Percentiles rank a stretch among this genome's conserved stretches.
These are phyloP conservation scores for Didymella arachidicola DNA, from an alignment of 2,329 filamentous ascomycete genomes.

Conservation along the genomic window DNA sequence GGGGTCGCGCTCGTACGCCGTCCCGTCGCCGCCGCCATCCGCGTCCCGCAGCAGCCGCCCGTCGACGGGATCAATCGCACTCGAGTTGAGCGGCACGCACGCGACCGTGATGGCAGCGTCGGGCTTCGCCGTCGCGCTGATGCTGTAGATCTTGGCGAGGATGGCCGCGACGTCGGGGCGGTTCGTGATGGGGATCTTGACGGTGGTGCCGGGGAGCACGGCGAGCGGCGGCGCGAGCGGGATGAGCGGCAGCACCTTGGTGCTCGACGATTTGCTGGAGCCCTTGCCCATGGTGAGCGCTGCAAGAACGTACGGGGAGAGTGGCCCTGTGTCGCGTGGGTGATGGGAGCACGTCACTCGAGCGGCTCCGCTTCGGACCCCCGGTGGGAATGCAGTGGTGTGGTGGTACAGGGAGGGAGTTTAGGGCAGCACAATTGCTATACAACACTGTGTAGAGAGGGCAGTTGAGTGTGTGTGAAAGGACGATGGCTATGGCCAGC, in stretches of 20 bases:
- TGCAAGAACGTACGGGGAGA: background rate
- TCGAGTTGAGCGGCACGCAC: slow-evolving; percentile 84
- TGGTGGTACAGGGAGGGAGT: slow-evolving; percentile 7
- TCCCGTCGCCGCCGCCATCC: slow-evolving; percentile 50
- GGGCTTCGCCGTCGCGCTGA: slow-evolving; percentile 69
- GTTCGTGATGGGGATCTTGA: slow-evolving; percentile 82
- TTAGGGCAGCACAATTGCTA: background rate
- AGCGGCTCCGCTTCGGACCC: slow-evolving; percentile 20
- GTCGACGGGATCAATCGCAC: slow-evolving; percentile 70
- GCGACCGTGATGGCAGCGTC: slow-evolving; percentile 78
- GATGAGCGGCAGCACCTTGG: slow-evolving; percentile 72
- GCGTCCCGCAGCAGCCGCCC: slow-evolving; percentile 76
- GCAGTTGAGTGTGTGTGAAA: background rate
- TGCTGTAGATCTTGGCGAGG: slow-evolving; percentile 83
- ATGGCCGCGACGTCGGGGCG: slow-evolving; percentile 89
- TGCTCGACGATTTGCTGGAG: slow-evolving; percentile 43
- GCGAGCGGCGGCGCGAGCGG: slow-evolving; percentile 82
- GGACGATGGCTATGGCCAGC: background rate
- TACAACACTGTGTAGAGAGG: background rate
- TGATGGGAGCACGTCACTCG: slow-evolving; percentile 12
- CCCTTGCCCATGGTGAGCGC: slow-evolving; percentile 45
- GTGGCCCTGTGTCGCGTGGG: slow-evolving; percentile 14
- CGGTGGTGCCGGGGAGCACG: slow-evolving; percentile 82
- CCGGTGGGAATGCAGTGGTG: slow-evolving; percentile 9
- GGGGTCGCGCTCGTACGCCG: slow-evolving; percentile 59